A percentile compares a stretch with the other conserved stretches of the same genome.
Evolutionary conservation across 2,329 filamentous ascomycete genomes (phyloP).

Genomic region (Arthrobotrys pseudoclavata): DNA sequence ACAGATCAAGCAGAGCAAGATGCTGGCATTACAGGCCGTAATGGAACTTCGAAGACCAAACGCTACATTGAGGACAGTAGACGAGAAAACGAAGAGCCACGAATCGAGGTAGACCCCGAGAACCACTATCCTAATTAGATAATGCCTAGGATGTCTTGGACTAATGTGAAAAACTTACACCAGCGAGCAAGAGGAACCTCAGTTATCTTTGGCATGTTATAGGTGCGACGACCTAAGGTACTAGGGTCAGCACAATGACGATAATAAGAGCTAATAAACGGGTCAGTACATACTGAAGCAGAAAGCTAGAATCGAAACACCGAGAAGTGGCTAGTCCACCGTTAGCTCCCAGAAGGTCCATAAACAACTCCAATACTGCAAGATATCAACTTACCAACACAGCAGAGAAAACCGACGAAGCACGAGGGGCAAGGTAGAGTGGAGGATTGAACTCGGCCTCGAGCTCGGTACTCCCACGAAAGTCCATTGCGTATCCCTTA

Average conservation of each 20-base stretch:
- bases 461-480: constrained; percentile 25
- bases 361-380: neutral
- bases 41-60: constrained; percentile 71
- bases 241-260: neutral
- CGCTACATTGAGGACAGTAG: constrained; percentile 72
- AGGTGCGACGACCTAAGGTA: constrained; percentile 50
- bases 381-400: constrained; percentile 48
- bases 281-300: constrained; percentile 52
- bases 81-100: constrained; percentile 73
- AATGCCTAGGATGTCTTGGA: neutral
- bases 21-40: constrained; percentile 72
- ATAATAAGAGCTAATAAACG: neutral
- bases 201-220: constrained; percentile 40
- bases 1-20: constrained; percentile 74
- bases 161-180: constrained; percentile 35
- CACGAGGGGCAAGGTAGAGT: constrained; percentile 48
- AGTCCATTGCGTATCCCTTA: constrained; percentile 20
- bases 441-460: constrained; percentile 33
- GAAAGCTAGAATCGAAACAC: constrained; percentile 51
- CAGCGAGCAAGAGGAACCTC: constrained; percentile 56
- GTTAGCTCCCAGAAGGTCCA: neutral
- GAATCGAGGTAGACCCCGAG: constrained; percentile 74
- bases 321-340: constrained; percentile 44
- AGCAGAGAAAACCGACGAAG: constrained; percentile 51
- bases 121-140: constrained; percentile 68